phyloP scores from a whole-genome alignment of 305 asterid genomes.

The Fraxinus platypoda region DNA sequence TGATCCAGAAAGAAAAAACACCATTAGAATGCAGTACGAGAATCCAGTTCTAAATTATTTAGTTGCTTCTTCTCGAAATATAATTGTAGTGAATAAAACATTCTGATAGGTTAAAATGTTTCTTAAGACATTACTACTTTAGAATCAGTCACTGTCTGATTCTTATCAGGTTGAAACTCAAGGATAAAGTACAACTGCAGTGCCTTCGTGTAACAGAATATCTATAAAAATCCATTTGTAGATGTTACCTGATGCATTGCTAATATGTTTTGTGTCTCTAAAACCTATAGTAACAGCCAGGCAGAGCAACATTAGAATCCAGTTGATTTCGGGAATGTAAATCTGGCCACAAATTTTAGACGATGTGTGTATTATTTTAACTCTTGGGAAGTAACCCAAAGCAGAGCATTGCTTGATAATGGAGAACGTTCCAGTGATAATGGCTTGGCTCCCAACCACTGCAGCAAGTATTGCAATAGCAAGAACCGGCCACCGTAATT shows the following conservation, averaged over 20 bases:
- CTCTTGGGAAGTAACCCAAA: slow-evolving; percentile 82
- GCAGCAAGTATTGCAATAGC: slow-evolving; percentile 93
- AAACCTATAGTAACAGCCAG: slow-evolving; percentile 89
- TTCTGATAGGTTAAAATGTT: not conserved
- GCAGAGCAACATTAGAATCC: slow-evolving; percentile 85
- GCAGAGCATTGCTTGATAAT: slow-evolving; percentile 90
- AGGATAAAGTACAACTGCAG: not conserved
- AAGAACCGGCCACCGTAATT: slow-evolving; percentile 76
- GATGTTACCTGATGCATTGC: slow-evolving; percentile 81
- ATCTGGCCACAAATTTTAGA: slow-evolving; percentile 82
- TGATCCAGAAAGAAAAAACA: slow-evolving; percentile 28
- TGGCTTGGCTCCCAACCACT: slow-evolving; percentile 91
- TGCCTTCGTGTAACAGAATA: not conserved
- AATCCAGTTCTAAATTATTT: not conserved
- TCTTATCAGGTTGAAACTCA: not conserved
- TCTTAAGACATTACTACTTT: not conserved
- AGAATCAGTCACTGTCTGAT: not conserved
- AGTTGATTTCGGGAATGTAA: slow-evolving; percentile 89
- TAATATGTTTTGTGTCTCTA: slow-evolving; percentile 84
- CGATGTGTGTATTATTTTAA: slow-evolving; percentile 74
- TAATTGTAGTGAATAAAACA: not conserved
- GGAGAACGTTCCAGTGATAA: slow-evolving; percentile 85
- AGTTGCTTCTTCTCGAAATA: not conserved
- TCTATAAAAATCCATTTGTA: not conserved
- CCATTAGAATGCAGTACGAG: not conserved